These are phyloP conservation scores for Arthrocladium fulminans DNA, from an alignment of 2,329 filamentous ascomycete species.

Conservation along the genomic window DNA sequence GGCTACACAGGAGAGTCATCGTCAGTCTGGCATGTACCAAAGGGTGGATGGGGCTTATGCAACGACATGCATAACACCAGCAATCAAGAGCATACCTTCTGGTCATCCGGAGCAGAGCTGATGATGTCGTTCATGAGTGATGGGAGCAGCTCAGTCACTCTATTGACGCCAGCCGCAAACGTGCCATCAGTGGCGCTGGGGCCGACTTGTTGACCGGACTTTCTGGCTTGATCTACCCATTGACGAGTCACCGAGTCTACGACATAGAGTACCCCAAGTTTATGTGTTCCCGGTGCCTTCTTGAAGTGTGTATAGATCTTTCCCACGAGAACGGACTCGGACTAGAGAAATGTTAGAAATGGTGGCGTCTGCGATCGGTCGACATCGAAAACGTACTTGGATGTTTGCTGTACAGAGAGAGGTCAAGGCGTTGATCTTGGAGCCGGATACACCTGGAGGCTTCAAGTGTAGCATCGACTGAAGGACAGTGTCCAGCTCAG, in stretches of 20 bases:
- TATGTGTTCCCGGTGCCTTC: slow-evolving; percentile 87
- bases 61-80: neutral
- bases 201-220: slow-evolving; percentile 71
- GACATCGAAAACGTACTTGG: slow-evolving; percentile 59
- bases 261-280: slow-evolving; percentile 97
- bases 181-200: slow-evolving; percentile 79
- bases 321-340: slow-evolving; percentile 87
- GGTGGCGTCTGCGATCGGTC: neutral
- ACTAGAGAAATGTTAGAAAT: slow-evolving; percentile 47
- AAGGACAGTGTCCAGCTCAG: slow-evolving; percentile 81
- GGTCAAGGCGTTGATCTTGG: slow-evolving; percentile 82
- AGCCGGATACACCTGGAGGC: slow-evolving; percentile 86
- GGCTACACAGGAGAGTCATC: slow-evolving; percentile 56
- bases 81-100: slow-evolving; percentile 69
- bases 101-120: slow-evolving; percentile 76
- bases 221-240: slow-evolving; percentile 93
- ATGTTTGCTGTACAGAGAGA: slow-evolving; percentile 79
- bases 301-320: slow-evolving; percentile 97
- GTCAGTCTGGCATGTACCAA: slow-evolving; percentile 2
- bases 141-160: slow-evolving; percentile 90
- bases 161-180: slow-evolving; percentile 87
- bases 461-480: slow-evolving; percentile 88
- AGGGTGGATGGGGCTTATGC: neutral
- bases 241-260: slow-evolving; percentile 99
- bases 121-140: slow-evolving; percentile 93